Percentiles rank a stretch among this genome's conserved stretches.
Evolutionary conservation across 176 grass and related monocot genomes (phyloP).

Genomic region (Oryza brachyantha): DNA sequence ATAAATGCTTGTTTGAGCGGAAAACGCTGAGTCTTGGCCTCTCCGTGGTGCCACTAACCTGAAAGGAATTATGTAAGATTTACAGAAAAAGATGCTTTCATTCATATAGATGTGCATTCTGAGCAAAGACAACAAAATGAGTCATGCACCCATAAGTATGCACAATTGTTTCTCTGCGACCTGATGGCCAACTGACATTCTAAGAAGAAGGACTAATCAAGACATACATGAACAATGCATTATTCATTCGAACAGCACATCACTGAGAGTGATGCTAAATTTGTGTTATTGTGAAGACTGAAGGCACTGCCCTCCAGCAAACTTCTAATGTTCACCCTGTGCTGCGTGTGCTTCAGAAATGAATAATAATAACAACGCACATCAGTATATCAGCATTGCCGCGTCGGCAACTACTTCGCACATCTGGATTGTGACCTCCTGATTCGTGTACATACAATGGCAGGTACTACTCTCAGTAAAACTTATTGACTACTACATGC

Average conservation of each 20-base stretch:
- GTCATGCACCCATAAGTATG: not conserved
- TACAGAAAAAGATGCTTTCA: not conserved
- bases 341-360: not conserved
- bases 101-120: not conserved
- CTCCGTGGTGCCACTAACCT: constrained; percentile 80
- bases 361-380: not conserved
- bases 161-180: not conserved
- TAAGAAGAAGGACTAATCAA: not conserved
- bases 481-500: not conserved
- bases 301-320: not conserved
- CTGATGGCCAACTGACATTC: not conserved
- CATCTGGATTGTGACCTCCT: not conserved
- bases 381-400: not conserved
- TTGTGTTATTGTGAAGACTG: not conserved
- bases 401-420: not conserved
- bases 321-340: not conserved
- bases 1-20: constrained; percentile 88
- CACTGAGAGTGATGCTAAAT: not conserved
- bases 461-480: not conserved
- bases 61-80: constrained; percentile 7
- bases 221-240: not conserved
- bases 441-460: not conserved
- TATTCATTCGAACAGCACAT: not conserved
- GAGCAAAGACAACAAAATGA: not conserved
- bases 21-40: constrained; percentile 80